A percentile compares a stretch with the other conserved stretches of the same genome.
These are phyloP conservation scores for Eragrostis curvula DNA, from an alignment of 176 grass and related monocot species.

Conservation along the genomic window DNA sequence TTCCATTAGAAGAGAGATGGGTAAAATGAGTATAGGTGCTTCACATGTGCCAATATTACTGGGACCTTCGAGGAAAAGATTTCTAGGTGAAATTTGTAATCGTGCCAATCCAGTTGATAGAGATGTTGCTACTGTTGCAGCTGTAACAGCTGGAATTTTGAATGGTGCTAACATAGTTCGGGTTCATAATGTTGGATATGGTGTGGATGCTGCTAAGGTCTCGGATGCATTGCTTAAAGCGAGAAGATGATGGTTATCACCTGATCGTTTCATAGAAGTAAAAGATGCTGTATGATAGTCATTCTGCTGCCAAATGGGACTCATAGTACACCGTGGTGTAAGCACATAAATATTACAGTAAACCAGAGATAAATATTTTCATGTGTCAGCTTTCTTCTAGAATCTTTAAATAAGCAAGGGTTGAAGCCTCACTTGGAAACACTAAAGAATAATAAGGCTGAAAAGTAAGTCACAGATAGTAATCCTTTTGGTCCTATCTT, in stretches of 20 bases:
- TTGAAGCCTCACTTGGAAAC: neutral
- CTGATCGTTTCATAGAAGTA: slow-evolving; percentile 14
- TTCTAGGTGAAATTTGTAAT: slow-evolving; percentile 77
- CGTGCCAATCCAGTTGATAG: slow-evolving; percentile 56
- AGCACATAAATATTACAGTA: slow-evolving; percentile 15
- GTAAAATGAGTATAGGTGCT: slow-evolving; percentile 66
- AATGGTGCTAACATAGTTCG: slow-evolving; percentile 88
- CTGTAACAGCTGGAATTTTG: slow-evolving; percentile 50
- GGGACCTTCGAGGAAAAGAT: slow-evolving; percentile 77
- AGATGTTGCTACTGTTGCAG: slow-evolving; percentile 62
- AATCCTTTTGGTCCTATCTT: neutral
- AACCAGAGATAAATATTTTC: slow-evolving; percentile 16
- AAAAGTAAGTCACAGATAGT: slow-evolving; percentile 5
- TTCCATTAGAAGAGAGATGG: slow-evolving; percentile 64
- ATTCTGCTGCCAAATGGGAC: neutral
- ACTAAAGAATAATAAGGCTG: slow-evolving; percentile 12
- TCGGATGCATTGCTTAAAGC: slow-evolving; percentile 49
- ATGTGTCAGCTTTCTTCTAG: neutral
- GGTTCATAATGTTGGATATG: slow-evolving; percentile 73
- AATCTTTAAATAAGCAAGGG: slow-evolving; percentile 23
- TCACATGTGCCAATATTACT: slow-evolving; percentile 78
- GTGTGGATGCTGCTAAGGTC: slow-evolving; percentile 65
- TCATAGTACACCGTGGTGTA: neutral
- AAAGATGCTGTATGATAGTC: slow-evolving; percentile 5
- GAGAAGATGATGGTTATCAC: slow-evolving; percentile 7